Conservation (phyloP, 768 basidiomycete genomes). For the Steccherinum ochraceum region DNA sequence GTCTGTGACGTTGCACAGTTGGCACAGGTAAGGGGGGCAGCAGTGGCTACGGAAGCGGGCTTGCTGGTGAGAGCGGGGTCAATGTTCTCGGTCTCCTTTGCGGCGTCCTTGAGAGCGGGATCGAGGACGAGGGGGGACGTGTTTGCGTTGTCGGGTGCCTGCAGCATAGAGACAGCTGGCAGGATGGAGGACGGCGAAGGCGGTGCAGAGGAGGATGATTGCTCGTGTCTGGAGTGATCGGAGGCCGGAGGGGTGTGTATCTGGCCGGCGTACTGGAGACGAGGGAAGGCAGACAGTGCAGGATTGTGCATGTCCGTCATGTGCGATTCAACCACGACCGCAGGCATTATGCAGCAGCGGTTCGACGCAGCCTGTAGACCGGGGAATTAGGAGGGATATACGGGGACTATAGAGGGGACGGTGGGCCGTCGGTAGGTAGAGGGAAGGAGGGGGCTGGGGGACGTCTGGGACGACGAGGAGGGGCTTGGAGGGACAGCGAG, state of each 20-base stretch:
- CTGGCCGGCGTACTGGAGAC: slow-evolving; percentile 36
- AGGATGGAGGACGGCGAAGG: slow-evolving; percentile 14
- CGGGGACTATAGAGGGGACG: not conserved
- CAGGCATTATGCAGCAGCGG: slow-evolving; percentile 35
- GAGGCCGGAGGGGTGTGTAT: slow-evolving; percentile 22
- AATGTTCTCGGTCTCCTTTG: slow-evolving; percentile 16
- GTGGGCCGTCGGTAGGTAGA: slow-evolving; percentile 56
- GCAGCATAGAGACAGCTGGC: slow-evolving; percentile 20
- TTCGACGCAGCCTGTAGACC: slow-evolving; percentile 6
- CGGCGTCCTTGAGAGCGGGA: slow-evolving; percentile 15
- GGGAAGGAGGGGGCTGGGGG: slow-evolving; percentile 22
- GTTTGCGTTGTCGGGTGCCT: slow-evolving; percentile 21
- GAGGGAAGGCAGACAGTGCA: slow-evolving; percentile 35
- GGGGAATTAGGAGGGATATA: slow-evolving; percentile 3
- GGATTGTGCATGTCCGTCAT: slow-evolving; percentile 44
- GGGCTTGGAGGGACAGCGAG: slow-evolving; percentile 27
- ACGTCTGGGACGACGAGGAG: slow-evolving; percentile 27
- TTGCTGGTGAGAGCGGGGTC: slow-evolving; percentile 16
- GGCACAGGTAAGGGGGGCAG: slow-evolving; percentile 35
- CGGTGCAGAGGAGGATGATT: slow-evolving; percentile 14
- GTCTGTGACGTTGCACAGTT: slow-evolving; percentile 77
- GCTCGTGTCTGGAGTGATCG: slow-evolving; percentile 23
- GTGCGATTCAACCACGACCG: slow-evolving; percentile 52
- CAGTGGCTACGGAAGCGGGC: slow-evolving; percentile 7
- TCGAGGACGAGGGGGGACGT: slow-evolving; percentile 8